Conservation (phyloP, 192 early-diverging fungal species). For the Coemansia sp. region DNA sequence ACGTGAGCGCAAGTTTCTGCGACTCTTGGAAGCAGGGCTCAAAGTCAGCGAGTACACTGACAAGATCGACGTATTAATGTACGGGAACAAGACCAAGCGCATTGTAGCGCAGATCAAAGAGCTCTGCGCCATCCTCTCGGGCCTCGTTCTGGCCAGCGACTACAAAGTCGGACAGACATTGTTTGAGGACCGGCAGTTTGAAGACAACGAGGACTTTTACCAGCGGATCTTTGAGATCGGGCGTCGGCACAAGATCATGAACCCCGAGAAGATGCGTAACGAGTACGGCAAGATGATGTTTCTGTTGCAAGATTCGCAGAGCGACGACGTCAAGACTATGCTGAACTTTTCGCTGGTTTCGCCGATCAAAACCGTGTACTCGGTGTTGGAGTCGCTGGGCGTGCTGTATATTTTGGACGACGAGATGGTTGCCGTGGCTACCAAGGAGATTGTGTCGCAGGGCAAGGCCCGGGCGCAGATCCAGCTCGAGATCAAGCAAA, state of each 20-base stretch:
- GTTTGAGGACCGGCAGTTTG: conserved; percentile 68
- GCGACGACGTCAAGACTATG: conserved; percentile 73
- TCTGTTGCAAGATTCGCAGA: conserved; percentile 78
- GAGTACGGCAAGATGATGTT: conserved; percentile 98
- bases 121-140: conserved; percentile 92
- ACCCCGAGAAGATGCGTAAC: conserved; percentile 95
- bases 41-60: conserved; percentile 91
- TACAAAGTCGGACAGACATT: conserved; percentile 81
- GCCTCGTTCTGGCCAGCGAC: conserved; percentile 81
- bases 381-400: conserved; percentile 66
- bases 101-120: conserved; percentile 95
- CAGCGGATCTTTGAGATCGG: conserved; percentile 70
- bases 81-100: conserved; percentile 81
- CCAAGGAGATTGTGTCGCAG: conserved; percentile 67
- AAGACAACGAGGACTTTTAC: conserved; percentile 79
- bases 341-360: conserved; percentile 77
- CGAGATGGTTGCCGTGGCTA: conserved; percentile 68
- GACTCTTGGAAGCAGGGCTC: conserved; percentile 92
- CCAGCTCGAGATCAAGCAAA: conserved; percentile 84
- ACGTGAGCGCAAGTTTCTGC: conserved; percentile 89
- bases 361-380: conserved; percentile 91
- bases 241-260: conserved; percentile 87
- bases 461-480: conserved; percentile 69
- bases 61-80: conserved; percentile 78
- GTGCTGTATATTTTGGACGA: conserved; percentile 75